Evolutionary conservation across 306 rosid genomes (phyloP).

Genomic region (Vicia sativa): DNA sequence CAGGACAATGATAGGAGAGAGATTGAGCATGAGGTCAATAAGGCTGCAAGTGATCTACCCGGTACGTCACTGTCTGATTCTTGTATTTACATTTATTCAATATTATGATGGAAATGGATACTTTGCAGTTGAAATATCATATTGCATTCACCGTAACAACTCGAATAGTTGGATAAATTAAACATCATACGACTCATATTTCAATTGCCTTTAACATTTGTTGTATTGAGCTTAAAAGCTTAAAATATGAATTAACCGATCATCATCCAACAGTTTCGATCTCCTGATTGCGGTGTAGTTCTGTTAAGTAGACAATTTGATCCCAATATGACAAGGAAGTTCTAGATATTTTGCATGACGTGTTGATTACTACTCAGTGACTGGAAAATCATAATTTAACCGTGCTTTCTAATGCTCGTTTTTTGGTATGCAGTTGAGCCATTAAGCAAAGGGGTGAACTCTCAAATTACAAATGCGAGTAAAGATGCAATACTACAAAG

Average conservation of each 20-base stretch:
- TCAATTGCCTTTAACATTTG: background rate
- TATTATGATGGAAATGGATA: background rate
- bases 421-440: slow-evolving; percentile 44
- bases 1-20: slow-evolving; percentile 46
- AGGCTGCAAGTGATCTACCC: slow-evolving; percentile 28
- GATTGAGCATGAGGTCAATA: slow-evolving; percentile 36
- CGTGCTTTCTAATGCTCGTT: slow-evolving; percentile 16
- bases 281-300: background rate
- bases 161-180: too few relatives aligned
- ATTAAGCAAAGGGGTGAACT: background rate
- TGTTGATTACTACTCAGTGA: background rate
- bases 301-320: background rate
- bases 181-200: too few relatives aligned
- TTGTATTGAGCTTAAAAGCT: background rate
- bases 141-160: background rate
- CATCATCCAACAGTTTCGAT: background rate
- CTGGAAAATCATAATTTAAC: background rate
- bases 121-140: background rate
- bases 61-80: slow-evolving; percentile 45
- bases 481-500: slow-evolving; percentile 21
- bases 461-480: too few relatives aligned
- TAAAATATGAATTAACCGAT: background rate
- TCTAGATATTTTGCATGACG: slow-evolving; percentile 1
- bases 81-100: background rate
- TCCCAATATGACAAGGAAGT: background rate